These are phyloP conservation scores for Cladosporium sp. DNA, from an alignment of 2,329 filamentous ascomycete species.

Conservation along the genomic window DNA sequence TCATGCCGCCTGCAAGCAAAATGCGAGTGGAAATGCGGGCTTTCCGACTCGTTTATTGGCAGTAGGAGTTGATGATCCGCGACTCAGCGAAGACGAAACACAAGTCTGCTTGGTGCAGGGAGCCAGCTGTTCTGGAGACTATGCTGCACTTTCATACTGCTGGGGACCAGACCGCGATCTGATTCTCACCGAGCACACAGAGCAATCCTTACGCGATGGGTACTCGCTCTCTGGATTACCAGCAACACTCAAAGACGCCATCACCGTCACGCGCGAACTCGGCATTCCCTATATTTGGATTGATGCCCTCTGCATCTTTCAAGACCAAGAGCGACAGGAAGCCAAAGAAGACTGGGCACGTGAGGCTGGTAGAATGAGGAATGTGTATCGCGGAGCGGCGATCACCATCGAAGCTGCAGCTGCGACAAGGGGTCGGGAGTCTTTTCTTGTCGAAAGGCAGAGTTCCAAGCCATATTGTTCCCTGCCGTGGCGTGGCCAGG, in stretches of 20 bases:
- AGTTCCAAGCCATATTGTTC: constrained; percentile 1
- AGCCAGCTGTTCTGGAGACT: neutral
- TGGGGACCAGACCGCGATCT: constrained; percentile 11
- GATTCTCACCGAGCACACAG: neutral
- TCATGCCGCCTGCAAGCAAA: neutral
- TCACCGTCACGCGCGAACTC: constrained; percentile 12
- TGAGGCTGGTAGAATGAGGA: constrained; percentile 7
- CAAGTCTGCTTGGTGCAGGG: constrained; percentile 1
- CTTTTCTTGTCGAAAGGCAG: constrained; percentile 1
- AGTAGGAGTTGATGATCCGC: neutral
- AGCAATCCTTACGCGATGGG: neutral
- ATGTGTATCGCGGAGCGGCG: constrained; percentile 7
- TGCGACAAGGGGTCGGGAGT: constrained; percentile 4
- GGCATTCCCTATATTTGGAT: constrained; percentile 18
- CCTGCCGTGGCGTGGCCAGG: neutral
- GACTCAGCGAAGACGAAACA: neutral
- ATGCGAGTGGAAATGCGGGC: neutral
- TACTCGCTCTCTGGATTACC: neutral
- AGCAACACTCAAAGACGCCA: constrained; percentile 1
- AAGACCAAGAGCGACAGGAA: constrained; percentile 1
- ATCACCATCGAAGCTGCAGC: constrained; percentile 14
- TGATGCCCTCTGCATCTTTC: constrained; percentile 13
- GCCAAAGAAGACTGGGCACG: constrained; percentile 4
- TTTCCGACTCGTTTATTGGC: neutral
- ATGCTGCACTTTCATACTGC: constrained; percentile 16